phyloP scores from a whole-genome alignment of 2,329 filamentous ascomycete species.

The Hypoxylon sp. region DNA sequence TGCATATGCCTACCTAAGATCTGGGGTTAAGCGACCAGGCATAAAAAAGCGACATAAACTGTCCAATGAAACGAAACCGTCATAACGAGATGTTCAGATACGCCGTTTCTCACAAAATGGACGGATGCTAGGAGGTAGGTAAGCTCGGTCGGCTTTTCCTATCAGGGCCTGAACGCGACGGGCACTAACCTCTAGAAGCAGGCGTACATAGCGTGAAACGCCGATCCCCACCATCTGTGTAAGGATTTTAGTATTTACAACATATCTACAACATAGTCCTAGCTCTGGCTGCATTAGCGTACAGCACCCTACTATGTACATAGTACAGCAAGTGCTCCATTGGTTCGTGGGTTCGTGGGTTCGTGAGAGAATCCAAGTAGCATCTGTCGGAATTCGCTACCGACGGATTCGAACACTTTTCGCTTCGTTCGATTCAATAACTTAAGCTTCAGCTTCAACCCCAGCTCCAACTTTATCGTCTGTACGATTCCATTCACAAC shows the following conservation, averaged over 20 bases:
- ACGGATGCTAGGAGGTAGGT: not conserved
- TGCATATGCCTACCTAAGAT: not conserved
- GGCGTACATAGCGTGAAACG: constrained; percentile 38
- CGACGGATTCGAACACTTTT: constrained; percentile 14
- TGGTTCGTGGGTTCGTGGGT: not conserved
- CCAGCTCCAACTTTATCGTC: not conserved
- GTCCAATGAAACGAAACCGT: constrained; percentile 33
- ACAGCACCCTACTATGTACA: not conserved
- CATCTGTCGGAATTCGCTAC: constrained; percentile 31
- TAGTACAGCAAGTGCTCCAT: not conserved
- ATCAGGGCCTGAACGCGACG: constrained; percentile 22
- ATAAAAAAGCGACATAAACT: constrained; percentile 28
- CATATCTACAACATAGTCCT: constrained; percentile 8
- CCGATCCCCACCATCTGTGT: constrained; percentile 24
- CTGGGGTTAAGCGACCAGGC: constrained; percentile 20
- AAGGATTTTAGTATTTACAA: not conserved
- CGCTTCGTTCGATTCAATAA: constrained; percentile 3
- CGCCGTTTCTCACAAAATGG: constrained; percentile 22
- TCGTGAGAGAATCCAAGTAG: constrained; percentile 7
- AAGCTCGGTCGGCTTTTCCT: constrained; percentile 24
- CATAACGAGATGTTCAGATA: constrained; percentile 25
- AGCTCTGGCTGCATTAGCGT: constrained; percentile 21
- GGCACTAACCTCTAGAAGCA: constrained; percentile 37
- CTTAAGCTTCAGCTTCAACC: not conserved
- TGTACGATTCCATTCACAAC: not conserved